Conservation (phyloP, 2,329 filamentous ascomycete genomes). For the Fusarium virguliforme region DNA sequence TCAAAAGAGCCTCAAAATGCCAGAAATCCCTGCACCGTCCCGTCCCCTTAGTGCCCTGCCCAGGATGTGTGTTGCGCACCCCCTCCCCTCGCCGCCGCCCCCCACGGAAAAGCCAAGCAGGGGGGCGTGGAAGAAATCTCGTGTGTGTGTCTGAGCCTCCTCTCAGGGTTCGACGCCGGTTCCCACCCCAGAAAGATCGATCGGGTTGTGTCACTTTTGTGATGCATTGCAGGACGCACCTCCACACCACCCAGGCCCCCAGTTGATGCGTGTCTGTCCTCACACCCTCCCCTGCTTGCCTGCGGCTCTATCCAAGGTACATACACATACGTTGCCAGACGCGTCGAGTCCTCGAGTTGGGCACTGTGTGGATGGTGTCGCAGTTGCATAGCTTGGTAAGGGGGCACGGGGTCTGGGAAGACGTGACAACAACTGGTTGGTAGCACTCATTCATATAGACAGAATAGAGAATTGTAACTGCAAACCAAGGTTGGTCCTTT, state of each 20-base stretch:
- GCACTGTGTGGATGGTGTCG: conserved; percentile 5
- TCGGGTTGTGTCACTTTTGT: conserved; percentile 2
- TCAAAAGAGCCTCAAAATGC: background rate
- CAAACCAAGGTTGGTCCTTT: background rate
- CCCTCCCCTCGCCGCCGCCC: background rate
- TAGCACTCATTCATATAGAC: background rate
- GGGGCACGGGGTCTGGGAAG: background rate
- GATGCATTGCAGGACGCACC: background rate
- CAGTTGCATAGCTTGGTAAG: conserved; percentile 4
- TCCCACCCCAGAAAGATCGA: background rate
- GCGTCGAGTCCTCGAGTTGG: background rate
- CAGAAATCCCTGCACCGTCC: conserved; percentile 9
- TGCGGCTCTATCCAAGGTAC: background rate
- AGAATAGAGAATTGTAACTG: background rate
- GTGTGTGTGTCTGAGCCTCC: background rate
- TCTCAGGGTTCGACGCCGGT: conserved; percentile 1
- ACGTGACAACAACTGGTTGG: background rate
- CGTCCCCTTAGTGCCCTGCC: conserved; percentile 2
- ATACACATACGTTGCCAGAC: background rate
- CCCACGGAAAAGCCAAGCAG: background rate
- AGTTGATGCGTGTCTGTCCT: background rate
- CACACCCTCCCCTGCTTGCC: conserved; percentile 8
- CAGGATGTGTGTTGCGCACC: background rate
- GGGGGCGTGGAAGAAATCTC: background rate
- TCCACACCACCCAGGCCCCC: background rate